Percentiles rank a stretch among this genome's conserved stretches.
phyloP scores from a whole-genome alignment of 768 basidiomycete genomes.

The Mycena leptocephala region DNA sequence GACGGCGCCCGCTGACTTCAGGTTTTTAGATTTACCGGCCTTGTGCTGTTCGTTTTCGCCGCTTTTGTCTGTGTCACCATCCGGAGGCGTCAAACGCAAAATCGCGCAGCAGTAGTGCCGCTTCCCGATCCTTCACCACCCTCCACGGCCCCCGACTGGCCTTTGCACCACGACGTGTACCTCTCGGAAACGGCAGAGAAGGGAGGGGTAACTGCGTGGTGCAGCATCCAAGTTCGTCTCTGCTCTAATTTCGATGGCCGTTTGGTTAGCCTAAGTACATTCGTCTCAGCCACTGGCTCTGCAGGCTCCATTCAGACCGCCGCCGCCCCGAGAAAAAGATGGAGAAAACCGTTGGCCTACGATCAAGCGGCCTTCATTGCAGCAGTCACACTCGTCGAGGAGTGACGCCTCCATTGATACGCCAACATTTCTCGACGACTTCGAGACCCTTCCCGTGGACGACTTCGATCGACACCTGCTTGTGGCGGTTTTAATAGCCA shows the following conservation, averaged over 20 bases:
- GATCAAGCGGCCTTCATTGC: neutral
- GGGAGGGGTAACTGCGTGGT: neutral
- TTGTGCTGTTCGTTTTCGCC: neutral
- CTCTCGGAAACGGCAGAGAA: neutral
- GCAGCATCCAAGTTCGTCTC: constrained; percentile 12
- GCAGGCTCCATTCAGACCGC: neutral
- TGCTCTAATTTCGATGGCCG: neutral
- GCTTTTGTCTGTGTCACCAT: neutral
- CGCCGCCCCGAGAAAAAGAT: neutral
- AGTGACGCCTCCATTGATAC: constrained; percentile 12
- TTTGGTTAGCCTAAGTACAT: constrained; percentile 1
- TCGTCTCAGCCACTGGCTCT: constrained; percentile 14
- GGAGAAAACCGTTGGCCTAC: neutral
- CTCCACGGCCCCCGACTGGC: neutral
- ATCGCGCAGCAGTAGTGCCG: neutral
- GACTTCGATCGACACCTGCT: constrained; percentile 17
- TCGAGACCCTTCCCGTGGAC: neutral
- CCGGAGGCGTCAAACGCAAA: neutral
- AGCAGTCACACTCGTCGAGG: neutral
- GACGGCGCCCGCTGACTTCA: neutral
- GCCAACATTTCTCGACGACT: neutral
- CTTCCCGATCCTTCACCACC: neutral
- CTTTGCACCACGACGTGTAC: constrained; percentile 4
- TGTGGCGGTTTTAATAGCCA: constrained; percentile 17
- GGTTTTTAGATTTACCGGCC: neutral